Conservation (phyloP, 768 basidiomycete species). For the Dictyophora rubrovolvata region DNA sequence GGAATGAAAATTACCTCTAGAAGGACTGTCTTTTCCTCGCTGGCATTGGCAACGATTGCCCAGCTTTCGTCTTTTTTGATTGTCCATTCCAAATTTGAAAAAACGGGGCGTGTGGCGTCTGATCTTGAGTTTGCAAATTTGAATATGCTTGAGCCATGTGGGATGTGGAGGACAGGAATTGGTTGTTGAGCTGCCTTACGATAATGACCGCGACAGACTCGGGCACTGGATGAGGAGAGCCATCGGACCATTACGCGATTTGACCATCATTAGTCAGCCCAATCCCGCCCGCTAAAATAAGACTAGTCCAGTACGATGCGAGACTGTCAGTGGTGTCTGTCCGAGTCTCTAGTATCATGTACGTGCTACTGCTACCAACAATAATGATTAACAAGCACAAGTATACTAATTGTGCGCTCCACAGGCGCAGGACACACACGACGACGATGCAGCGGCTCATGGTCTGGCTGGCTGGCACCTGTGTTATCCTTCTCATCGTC, state of each 20-base stretch:
- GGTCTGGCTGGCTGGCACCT: neutral
- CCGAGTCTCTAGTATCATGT: too few relatives aligned
- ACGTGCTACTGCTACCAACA: too few relatives aligned
- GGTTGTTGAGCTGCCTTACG: neutral
- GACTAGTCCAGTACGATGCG: too few relatives aligned
- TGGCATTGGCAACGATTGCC: constrained; percentile 62
- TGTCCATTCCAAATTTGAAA: constrained; percentile 48
- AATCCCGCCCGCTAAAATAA: too few relatives aligned
- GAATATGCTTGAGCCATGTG: constrained; percentile 6
- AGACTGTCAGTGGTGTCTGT: too few relatives aligned
- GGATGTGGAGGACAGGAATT: constrained; percentile 10
- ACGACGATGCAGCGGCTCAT: neutral
- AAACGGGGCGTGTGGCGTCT: constrained; percentile 31
- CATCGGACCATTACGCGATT: neutral
- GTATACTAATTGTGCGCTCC: too few relatives aligned
- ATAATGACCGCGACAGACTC: too few relatives aligned
- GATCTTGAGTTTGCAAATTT: constrained; percentile 15
- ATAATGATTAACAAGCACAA: too few relatives aligned
- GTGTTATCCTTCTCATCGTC: neutral
- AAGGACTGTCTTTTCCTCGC: constrained; percentile 49
- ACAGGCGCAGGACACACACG: neutral
- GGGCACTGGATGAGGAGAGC: neutral
- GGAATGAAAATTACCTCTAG: constrained; percentile 45
- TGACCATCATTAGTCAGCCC: too few relatives aligned
- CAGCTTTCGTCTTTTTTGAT: constrained; percentile 56